Conservation (phyloP, 2,329 filamentous ascomycete genomes). For the Paraconiothyrium brasiliense region DNA sequence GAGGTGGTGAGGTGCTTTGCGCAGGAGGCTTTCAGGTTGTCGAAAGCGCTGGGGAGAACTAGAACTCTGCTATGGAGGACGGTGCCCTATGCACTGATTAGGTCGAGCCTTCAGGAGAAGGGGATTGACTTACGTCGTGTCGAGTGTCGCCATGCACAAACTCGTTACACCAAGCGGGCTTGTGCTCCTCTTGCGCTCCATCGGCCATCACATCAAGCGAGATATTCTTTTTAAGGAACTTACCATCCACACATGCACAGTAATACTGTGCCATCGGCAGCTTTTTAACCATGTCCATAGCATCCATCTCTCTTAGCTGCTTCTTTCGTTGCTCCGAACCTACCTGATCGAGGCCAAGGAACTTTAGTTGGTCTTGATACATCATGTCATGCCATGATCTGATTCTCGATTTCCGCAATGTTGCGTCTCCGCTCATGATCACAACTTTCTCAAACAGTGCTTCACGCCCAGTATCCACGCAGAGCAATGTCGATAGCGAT, state of each 20-base stretch:
- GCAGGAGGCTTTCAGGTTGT: slow-evolving; percentile 27
- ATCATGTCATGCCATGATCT: slow-evolving; percentile 38
- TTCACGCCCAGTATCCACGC: slow-evolving; percentile 33
- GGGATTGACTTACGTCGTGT: slow-evolving; percentile 52
- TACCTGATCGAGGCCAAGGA: slow-evolving; percentile 27
- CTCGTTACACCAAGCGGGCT: slow-evolving; percentile 56
- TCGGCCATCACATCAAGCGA: slow-evolving; percentile 28
- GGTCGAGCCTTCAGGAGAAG: slow-evolving; percentile 3
- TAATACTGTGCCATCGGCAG: slow-evolving; percentile 39
- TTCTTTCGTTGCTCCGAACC: slow-evolving; percentile 23
- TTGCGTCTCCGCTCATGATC: slow-evolving; percentile 44
- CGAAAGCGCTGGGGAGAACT: slow-evolving; percentile 28
- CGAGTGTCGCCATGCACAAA: slow-evolving; percentile 59
- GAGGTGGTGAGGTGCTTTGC: slow-evolving; percentile 26
- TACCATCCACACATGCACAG: slow-evolving; percentile 35
- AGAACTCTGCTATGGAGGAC: slow-evolving; percentile 45
- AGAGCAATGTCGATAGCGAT: slow-evolving; percentile 38
- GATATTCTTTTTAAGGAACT: slow-evolving; percentile 32
- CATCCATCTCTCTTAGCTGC: slow-evolving; percentile 27
- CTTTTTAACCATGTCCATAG: slow-evolving; percentile 31
- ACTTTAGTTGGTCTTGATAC: slow-evolving; percentile 34
- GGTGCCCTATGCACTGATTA: slow-evolving; percentile 35
- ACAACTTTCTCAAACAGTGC: slow-evolving; percentile 39
- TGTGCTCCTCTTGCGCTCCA: slow-evolving; percentile 39
- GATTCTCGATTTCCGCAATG: slow-evolving; percentile 38